Conservation (phyloP, 352 stramenopile species). For the Phytopythium litorale region DNA sequence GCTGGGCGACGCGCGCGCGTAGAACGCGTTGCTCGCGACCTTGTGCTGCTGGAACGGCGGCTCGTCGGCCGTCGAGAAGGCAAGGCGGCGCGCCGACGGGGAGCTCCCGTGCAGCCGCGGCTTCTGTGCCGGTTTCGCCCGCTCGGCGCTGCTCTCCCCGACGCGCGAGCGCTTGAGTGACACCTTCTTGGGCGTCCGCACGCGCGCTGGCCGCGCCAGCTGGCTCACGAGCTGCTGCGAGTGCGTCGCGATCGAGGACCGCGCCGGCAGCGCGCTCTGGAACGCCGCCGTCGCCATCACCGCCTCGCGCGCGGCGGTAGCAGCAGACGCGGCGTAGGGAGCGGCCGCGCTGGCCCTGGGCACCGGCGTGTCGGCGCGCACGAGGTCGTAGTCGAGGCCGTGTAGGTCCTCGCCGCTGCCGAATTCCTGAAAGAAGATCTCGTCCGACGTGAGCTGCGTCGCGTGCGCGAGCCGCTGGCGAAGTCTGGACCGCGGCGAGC, state of each 20-base stretch:
- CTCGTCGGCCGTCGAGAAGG: conserved; percentile 3
- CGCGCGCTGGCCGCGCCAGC: conserved; percentile 32
- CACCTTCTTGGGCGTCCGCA: conserved; percentile 55
- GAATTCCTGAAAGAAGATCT: conserved; percentile 71
- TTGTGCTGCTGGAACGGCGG: not conserved
- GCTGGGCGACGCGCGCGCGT: conserved; percentile 36
- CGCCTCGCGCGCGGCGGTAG: not conserved
- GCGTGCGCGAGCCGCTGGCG: conserved; percentile 46
- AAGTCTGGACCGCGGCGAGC: conserved; percentile 28
- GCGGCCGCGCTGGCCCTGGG: not conserved
- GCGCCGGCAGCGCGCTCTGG: conserved; percentile 19
- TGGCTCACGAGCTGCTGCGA: conserved; percentile 25
- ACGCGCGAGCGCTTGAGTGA: conserved; percentile 48
- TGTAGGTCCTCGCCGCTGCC: conserved; percentile 45
- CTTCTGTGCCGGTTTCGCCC: conserved; percentile 43
- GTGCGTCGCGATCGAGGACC: conserved; percentile 11
- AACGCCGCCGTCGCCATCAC: conserved; percentile 16
- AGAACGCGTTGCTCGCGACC: conserved; percentile 7
- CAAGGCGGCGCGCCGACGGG: conserved; percentile 16
- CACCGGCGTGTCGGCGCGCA: conserved; percentile 8
- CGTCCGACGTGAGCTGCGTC: conserved; percentile 35
- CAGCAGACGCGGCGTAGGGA: not conserved
- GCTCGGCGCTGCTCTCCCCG: conserved; percentile 51
- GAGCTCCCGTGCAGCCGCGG: conserved; percentile 33
- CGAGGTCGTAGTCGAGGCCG: conserved; percentile 37